Percentiles rank a stretch among this genome's conserved stretches.
phyloP scores from a whole-genome alignment of 2,329 filamentous ascomycete species.

The Biscogniauxia sp. region DNA sequence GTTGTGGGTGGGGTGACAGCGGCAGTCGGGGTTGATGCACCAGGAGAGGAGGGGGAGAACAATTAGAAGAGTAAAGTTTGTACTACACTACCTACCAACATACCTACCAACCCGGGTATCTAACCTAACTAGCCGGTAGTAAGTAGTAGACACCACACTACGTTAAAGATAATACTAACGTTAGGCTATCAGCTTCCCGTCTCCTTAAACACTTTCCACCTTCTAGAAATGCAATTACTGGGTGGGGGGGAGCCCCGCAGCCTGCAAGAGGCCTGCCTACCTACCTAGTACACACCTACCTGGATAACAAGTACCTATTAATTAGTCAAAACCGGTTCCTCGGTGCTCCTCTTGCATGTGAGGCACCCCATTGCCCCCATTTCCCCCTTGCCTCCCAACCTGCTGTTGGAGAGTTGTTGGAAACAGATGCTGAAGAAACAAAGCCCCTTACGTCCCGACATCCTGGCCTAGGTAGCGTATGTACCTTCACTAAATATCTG shows the following conservation, averaged over 20 bases:
- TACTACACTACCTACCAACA: no score
- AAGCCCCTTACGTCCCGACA: conserved; percentile 9
- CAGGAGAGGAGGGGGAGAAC: neutral
- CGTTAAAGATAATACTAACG: no score
- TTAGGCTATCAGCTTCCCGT: no score
- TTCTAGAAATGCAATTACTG: neutral
- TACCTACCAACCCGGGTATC: no score
- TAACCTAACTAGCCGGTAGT: no score
- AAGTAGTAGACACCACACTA: no score
- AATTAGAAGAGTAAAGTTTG: neutral
- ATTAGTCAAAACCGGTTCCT: conserved; percentile 8
- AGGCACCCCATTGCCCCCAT: conserved; percentile 10
- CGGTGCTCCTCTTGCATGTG: conserved; percentile 18
- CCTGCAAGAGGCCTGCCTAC: conserved; percentile 2
- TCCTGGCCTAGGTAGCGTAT: neutral
- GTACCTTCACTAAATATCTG: neutral
- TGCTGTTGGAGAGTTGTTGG: neutral
- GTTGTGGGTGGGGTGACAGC: neutral
- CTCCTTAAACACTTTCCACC: neutral
- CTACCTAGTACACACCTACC: conserved; percentile 9
- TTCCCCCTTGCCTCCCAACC: conserved; percentile 10
- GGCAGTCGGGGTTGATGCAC: neutral
- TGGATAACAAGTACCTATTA: conserved; percentile 12
- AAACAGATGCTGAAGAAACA: conserved; percentile 1
- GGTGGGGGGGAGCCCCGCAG: neutral